Conservation (phyloP, 176 grass and related monocot species). For the Raddia guianensis region DNA sequence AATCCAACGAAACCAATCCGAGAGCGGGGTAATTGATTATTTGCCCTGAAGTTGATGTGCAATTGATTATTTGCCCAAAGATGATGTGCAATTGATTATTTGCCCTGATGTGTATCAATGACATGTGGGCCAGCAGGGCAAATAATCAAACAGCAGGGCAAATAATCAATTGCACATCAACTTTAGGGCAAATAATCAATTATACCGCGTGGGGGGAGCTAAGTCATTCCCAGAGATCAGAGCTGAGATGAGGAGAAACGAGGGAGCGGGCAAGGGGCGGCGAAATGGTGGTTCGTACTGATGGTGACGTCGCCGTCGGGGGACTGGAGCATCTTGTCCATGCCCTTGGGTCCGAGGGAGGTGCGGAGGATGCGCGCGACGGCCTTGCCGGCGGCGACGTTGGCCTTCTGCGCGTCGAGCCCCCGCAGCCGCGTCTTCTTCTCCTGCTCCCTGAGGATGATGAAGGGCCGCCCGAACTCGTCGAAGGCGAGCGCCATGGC, state of each 20-base stretch:
- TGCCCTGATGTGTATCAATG: too few species aligned
- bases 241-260: neutral
- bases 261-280: neutral
- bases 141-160: too few species aligned
- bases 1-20: constrained; percentile 7
- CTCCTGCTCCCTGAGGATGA: constrained; percentile 90
- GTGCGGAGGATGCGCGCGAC: constrained; percentile 91
- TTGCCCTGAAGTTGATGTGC: too few species aligned
- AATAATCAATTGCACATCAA: too few species aligned
- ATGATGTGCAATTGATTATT: too few species aligned
- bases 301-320: constrained; percentile 94
- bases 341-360: constrained; percentile 91
- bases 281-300: constrained; percentile 44
- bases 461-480: constrained; percentile 87
- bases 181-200: too few species aligned
- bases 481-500: constrained; percentile 97
- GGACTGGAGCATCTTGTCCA: constrained; percentile 98
- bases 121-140: too few species aligned
- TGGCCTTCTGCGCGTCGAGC: constrained; percentile 95
- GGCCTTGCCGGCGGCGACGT: constrained; percentile 80
- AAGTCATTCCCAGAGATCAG: neutral
- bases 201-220: too few species aligned
- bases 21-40: too few species aligned
- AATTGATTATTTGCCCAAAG: too few species aligned
- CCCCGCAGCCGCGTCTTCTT: constrained; percentile 78